phyloP scores from a whole-genome alignment of 768 basidiomycete species.

The Pholiota molesta region DNA sequence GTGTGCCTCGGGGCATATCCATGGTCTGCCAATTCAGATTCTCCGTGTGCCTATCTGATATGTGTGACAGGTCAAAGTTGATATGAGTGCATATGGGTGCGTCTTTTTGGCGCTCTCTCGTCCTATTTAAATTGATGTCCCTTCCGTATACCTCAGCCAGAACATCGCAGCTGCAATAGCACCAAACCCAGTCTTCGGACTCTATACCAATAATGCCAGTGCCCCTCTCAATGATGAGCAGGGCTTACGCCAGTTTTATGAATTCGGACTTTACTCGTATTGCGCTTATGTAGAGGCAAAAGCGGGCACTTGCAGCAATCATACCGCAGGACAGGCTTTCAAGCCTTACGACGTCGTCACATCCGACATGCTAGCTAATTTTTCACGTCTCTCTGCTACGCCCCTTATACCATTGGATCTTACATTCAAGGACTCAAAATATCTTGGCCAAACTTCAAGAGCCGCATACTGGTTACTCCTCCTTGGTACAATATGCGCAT shows the following conservation, averaged over 20 bases:
- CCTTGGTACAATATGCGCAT: slow-evolving; percentile 69
- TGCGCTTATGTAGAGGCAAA: slow-evolving; percentile 70
- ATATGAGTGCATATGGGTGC: slow-evolving; percentile 74
- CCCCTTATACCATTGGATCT: slow-evolving; percentile 46
- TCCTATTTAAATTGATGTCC: background rate
- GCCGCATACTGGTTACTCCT: slow-evolving; percentile 79
- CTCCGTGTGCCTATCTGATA: slow-evolving; percentile 6
- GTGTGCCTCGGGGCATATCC: slow-evolving; percentile 68
- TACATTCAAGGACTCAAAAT: slow-evolving; percentile 62
- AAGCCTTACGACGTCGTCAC: slow-evolving; percentile 66
- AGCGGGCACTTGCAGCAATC: slow-evolving; percentile 66
- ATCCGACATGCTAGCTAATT: slow-evolving; percentile 70
- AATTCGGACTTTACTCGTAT: slow-evolving; percentile 81
- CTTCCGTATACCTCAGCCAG: slow-evolving; percentile 36
- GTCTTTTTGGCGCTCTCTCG: slow-evolving; percentile 21
- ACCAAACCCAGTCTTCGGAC: slow-evolving; percentile 57
- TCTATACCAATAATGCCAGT: slow-evolving; percentile 70
- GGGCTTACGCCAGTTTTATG: slow-evolving; percentile 72
- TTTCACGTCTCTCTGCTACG: slow-evolving; percentile 50
- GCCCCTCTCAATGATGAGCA: slow-evolving; percentile 56
- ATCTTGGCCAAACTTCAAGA: slow-evolving; percentile 63
- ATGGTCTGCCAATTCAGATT: slow-evolving; percentile 53
- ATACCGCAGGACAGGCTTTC: slow-evolving; percentile 60
- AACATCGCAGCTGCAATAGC: slow-evolving; percentile 49
- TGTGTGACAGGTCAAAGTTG: slow-evolving; percentile 58